These are phyloP conservation scores for Aspergillus amoenus DNA, from an alignment of 2,329 filamentous ascomycete species.

Conservation along the genomic window DNA sequence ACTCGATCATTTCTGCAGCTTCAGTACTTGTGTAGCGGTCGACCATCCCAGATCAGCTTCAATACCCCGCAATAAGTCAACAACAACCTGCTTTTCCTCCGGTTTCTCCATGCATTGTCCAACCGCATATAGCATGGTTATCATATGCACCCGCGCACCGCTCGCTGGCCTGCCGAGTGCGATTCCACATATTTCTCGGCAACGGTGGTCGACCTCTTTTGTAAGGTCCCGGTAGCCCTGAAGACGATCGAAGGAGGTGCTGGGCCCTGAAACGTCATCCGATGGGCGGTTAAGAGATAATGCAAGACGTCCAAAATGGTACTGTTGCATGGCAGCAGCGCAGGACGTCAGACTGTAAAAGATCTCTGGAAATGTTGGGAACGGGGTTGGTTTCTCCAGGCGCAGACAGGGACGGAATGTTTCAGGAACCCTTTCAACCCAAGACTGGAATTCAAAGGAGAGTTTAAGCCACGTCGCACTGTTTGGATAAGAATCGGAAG, in stretches of 20 bases:
- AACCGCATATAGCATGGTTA: slow-evolving; percentile 60
- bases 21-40: slow-evolving; percentile 55
- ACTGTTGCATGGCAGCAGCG: slow-evolving; percentile 63
- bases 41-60: slow-evolving; percentile 62
- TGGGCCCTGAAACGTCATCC: slow-evolving; percentile 53
- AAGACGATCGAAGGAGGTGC: slow-evolving; percentile 55
- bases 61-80: slow-evolving; percentile 57
- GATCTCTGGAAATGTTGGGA: slow-evolving; percentile 51
- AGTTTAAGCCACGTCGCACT: slow-evolving; percentile 54
- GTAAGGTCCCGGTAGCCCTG: slow-evolving; percentile 58
- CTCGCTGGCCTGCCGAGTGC: slow-evolving; percentile 56
- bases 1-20: slow-evolving; percentile 37
- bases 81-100: slow-evolving; percentile 54
- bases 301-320: slow-evolving; percentile 64
- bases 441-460: slow-evolving; percentile 55
- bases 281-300: slow-evolving; percentile 61
- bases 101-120: slow-evolving; percentile 57
- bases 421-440: slow-evolving; percentile 57
- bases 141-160: slow-evolving; percentile 57
- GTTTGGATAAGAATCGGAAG: slow-evolving; percentile 45
- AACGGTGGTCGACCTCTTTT: slow-evolving; percentile 55
- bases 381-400: slow-evolving; percentile 39
- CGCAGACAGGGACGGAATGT: slow-evolving; percentile 57
- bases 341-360: slow-evolving; percentile 64
- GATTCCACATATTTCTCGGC: slow-evolving; percentile 60